A percentile compares a stretch with the other conserved stretches of the same genome.
phyloP scores from a whole-genome alignment of 371 early-diverging fungal species.

The Rhizopus microsporus region DNA sequence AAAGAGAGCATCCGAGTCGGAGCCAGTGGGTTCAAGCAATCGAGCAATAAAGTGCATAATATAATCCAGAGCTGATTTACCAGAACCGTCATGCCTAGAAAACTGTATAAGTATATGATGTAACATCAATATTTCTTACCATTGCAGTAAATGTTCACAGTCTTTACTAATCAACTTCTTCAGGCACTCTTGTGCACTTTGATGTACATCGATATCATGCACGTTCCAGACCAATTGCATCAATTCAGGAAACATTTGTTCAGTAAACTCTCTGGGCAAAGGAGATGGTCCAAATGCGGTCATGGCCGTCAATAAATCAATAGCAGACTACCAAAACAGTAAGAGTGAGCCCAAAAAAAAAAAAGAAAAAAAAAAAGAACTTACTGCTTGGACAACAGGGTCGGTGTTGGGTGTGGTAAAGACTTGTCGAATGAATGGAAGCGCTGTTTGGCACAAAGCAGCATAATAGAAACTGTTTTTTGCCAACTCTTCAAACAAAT shows the following conservation, averaged over 20 bases:
- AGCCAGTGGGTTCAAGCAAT: constrained; percentile 69
- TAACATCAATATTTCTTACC: constrained; percentile 29
- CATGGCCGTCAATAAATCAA: constrained; percentile 72
- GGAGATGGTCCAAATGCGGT: constrained; percentile 68
- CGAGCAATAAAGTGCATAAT: constrained; percentile 79
- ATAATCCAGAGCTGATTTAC: constrained; percentile 77
- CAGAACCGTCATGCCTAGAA: constrained; percentile 56
- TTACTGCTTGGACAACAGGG: constrained; percentile 57
- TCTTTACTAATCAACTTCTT: constrained; percentile 69
- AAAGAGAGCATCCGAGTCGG: constrained; percentile 82
- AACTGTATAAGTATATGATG: background rate
- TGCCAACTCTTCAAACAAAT: constrained; percentile 78
- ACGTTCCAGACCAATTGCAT: constrained; percentile 69
- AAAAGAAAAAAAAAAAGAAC: constrained; percentile 9
- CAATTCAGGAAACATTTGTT: constrained; percentile 80
- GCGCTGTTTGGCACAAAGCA: constrained; percentile 64
- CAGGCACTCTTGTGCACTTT: constrained; percentile 67
- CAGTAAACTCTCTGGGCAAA: constrained; percentile 73
- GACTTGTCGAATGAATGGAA: constrained; percentile 70
- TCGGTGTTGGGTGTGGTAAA: constrained; percentile 50
- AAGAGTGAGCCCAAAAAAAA: background rate
- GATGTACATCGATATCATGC: constrained; percentile 61
- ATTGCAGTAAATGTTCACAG: constrained; percentile 61
- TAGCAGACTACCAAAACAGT: constrained; percentile 56
- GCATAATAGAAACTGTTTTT: constrained; percentile 62